Conservation (phyloP, 441 rosid genomes). For the Croton laevigatus region DNA sequence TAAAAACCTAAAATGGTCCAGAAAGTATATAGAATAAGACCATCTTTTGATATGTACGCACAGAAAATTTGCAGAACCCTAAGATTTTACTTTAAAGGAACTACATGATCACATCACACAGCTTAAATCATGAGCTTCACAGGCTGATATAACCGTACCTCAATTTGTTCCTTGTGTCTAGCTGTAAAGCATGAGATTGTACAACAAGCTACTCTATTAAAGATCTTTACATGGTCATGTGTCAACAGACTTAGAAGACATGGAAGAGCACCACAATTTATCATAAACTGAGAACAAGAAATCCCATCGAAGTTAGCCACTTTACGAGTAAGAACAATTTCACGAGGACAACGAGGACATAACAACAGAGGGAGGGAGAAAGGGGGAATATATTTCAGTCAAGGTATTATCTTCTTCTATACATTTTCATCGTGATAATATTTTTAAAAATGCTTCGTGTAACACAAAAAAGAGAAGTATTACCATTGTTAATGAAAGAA, state of each 20-base stretch:
- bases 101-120: no score
- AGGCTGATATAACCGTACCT: conserved; percentile 34
- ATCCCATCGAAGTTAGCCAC: background rate
- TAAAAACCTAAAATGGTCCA: conserved; percentile 75
- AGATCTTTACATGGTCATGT: conserved; percentile 63
- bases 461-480: no score
- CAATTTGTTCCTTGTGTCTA: conserved; percentile 78
- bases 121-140: background rate
- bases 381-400: no score
- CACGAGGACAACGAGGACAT: background rate
- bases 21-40: no score
- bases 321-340: background rate
- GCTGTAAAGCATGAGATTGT: conserved; percentile 86
- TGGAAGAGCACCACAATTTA: conserved; percentile 54
- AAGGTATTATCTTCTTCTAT: no score
- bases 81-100: no score
- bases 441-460: no score
- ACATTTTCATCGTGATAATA: no score
- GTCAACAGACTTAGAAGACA: conserved; percentile 58
- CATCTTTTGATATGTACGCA: no score
- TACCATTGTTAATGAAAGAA: no score
- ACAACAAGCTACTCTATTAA: conserved; percentile 84
- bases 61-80: no score
- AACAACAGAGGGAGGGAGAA: background rate
- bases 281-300: conserved; percentile 33